phyloP scores from a whole-genome alignment of 306 rosid species.

The Rosa persica region DNA sequence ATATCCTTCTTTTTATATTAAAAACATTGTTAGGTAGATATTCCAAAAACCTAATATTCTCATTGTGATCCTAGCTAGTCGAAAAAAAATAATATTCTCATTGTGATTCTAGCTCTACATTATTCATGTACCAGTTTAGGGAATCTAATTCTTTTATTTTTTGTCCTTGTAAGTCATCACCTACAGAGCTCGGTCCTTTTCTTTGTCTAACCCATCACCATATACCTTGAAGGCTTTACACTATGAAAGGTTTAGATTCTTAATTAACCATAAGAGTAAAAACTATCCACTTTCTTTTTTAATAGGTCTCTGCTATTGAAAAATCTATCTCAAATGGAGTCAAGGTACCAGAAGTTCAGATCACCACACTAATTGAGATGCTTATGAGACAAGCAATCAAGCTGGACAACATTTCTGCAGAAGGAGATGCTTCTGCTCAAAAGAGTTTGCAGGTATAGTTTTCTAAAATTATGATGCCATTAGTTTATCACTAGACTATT shows the following conservation, averaged over 20 bases:
- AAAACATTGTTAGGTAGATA: not conserved
- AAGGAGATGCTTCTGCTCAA: conserved; percentile 66
- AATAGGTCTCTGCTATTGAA: conserved; percentile 55
- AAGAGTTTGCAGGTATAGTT: conserved; percentile 58
- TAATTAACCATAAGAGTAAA: not conserved
- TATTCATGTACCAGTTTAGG: not conserved
- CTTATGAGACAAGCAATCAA: conserved; percentile 87
- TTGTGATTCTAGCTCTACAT: not conserved
- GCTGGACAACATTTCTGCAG: conserved; percentile 61
- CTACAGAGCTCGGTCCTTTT: not conserved
- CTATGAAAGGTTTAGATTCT: not conserved
- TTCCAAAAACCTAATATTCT: too few species aligned
- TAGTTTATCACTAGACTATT: not conserved
- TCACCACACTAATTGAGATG: conserved; percentile 75
- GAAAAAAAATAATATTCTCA: too few species aligned
- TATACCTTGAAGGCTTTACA: not conserved
- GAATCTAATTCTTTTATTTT: not conserved
- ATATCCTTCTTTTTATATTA: too few species aligned
- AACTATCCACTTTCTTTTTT: not conserved
- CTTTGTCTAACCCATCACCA: too few species aligned
- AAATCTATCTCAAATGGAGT: conserved; percentile 56
- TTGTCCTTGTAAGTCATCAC: too few species aligned
- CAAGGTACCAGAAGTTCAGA: conserved; percentile 81
- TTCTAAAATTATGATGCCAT: not conserved
- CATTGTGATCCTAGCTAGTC: not conserved